phyloP scores from a whole-genome alignment of 1,139 yeast species.

The Magnusiomyces sp. region DNA sequence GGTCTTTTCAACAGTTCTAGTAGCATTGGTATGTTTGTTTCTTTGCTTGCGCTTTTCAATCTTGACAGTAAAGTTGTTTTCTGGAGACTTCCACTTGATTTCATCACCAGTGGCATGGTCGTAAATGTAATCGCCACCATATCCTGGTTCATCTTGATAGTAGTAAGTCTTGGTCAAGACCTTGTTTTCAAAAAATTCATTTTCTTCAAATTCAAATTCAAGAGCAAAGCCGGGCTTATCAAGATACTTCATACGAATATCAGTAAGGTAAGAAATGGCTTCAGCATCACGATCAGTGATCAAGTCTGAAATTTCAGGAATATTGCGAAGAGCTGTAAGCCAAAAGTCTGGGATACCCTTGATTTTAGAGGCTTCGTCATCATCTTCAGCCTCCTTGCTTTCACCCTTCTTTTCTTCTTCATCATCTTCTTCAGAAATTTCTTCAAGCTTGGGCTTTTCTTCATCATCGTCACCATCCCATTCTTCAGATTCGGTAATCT shows the following conservation, averaged over 20 bases:
- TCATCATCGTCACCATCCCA: conserved; percentile 37
- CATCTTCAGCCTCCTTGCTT: conserved; percentile 41
- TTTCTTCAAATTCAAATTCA: conserved; percentile 68
- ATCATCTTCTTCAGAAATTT: conserved; percentile 33
- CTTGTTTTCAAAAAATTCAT: conserved; percentile 70
- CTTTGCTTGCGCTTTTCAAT: conserved; percentile 96
- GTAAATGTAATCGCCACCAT: conserved; percentile 91
- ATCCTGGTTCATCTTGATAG: conserved; percentile 90
- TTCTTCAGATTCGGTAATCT: conserved; percentile 41
- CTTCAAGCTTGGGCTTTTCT: conserved; percentile 41
- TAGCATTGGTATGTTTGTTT: conserved; percentile 94
- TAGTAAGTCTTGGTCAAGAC: conserved; percentile 76
- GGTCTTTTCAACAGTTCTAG: conserved; percentile 90
- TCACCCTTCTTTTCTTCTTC: conserved; percentile 30
- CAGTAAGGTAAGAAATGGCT: conserved; percentile 58
- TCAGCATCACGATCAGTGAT: conserved; percentile 88
- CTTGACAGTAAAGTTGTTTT: conserved; percentile 71
- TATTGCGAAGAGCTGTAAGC: conserved; percentile 89
- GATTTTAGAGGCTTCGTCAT: conserved; percentile 36
- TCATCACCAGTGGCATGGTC: conserved; percentile 93
- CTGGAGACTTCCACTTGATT: conserved; percentile 78
- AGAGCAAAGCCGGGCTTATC: conserved; percentile 86
- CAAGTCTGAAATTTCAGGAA: conserved; percentile 72
- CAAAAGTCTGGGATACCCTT: conserved; percentile 92
- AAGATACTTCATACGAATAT: conserved; percentile 75